These are phyloP conservation scores for Aureobasidium pullulans DNA, from an alignment of 2,329 filamentous ascomycete genomes.

Conservation along the genomic window DNA sequence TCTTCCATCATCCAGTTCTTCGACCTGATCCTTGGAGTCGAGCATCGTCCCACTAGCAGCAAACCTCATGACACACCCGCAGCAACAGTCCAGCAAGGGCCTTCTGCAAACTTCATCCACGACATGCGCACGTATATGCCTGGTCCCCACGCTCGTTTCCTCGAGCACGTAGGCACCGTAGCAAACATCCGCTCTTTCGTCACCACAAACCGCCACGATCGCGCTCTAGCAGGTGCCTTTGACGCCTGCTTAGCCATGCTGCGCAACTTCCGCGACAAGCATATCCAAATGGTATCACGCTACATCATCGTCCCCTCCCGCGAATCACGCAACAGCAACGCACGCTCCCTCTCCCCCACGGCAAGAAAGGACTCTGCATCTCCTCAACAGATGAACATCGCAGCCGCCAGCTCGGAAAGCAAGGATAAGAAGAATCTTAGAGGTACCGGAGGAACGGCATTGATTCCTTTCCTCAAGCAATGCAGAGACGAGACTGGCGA, in stretches of 20 bases:
- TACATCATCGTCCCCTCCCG: conserved; percentile 90
- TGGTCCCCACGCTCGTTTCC: conserved; percentile 79
- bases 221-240: conserved; percentile 68
- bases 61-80: conserved; percentile 29
- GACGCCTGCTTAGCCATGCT: conserved; percentile 83
- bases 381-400: conserved; percentile 50
- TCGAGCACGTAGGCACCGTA: conserved; percentile 68
- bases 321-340: conserved; percentile 47
- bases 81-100: conserved; percentile 31
- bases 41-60: conserved; percentile 83
- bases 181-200: conserved; percentile 87
- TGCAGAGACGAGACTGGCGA: conserved; percentile 93
- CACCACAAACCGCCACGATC: conserved; percentile 52
- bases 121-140: conserved; percentile 99
- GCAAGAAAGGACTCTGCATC: background rate
- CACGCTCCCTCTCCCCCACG: conserved; percentile 14
- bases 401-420: conserved; percentile 42
- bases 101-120: conserved; percentile 81
- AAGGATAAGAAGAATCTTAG: conserved; percentile 55
- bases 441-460: conserved; percentile 84
- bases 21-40: conserved; percentile 80
- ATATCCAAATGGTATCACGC: conserved; percentile 90
- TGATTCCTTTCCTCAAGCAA: conserved; percentile 95
- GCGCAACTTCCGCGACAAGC: conserved; percentile 75
- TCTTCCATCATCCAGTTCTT: conserved; percentile 97